Percentiles rank a stretch among this genome's conserved stretches.
These are phyloP conservation scores for Umbilicaria muhlenbergii DNA, from an alignment of 495 filamentous ascomycete genomes.

Conservation along the genomic window DNA sequence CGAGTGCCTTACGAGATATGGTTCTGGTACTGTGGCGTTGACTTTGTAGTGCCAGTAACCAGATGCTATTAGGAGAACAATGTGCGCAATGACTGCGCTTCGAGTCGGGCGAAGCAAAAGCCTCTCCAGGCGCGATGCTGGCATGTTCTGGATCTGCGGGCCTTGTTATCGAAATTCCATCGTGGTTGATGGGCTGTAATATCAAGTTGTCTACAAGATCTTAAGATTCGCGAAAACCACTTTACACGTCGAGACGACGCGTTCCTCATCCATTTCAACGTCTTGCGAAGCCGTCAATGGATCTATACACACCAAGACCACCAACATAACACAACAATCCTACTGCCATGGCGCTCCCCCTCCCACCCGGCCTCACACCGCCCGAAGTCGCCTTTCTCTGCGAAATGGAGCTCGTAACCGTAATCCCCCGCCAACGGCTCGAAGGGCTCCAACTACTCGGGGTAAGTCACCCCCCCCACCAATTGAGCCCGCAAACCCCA, in stretches of 20 bases:
- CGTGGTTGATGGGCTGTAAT: no score
- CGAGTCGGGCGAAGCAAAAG: constrained; percentile 26
- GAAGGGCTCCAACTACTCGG: constrained; percentile 71
- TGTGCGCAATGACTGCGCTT: constrained; percentile 15
- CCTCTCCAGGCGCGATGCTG: constrained; percentile 18
- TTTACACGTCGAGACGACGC: no score
- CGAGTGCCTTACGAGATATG: constrained; percentile 51
- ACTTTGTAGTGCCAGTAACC: constrained; percentile 9
- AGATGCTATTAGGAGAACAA: no score
- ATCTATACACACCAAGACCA: no score
- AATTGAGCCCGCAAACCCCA: no score
- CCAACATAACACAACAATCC: background rate
- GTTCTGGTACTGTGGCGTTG: constrained; percentile 44
- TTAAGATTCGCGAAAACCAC: no score
- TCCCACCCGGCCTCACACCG: constrained; percentile 71
- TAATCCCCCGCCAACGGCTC: constrained; percentile 80
- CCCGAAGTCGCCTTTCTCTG: constrained; percentile 88
- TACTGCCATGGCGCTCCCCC: constrained; percentile 59
- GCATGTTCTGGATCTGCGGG: constrained; percentile 17
- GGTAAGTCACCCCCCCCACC: constrained; percentile 35
- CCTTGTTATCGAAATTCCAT: no score
- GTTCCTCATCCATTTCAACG: no score
- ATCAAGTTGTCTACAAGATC: no score
- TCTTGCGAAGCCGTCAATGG: no score
- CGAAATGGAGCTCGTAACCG: constrained; percentile 89